These are phyloP conservation scores for Monilinia laxa DNA, from an alignment of 2,329 filamentous ascomycete species.

Conservation along the genomic window DNA sequence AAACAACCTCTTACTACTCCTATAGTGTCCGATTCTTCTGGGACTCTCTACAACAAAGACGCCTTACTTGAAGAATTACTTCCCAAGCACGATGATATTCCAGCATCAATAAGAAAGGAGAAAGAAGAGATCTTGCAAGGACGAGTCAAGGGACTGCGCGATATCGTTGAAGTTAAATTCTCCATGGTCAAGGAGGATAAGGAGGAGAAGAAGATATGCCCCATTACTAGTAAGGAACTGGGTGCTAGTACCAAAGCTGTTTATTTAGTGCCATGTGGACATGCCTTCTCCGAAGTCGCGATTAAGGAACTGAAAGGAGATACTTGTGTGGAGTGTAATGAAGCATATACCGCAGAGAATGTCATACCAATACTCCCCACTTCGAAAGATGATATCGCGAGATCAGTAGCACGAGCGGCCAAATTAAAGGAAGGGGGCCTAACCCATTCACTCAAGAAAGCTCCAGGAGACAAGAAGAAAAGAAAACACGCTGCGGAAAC, in stretches of 20 bases:
- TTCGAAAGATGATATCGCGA: slow-evolving; percentile 66
- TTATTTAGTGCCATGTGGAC: slow-evolving; percentile 91
- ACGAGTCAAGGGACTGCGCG: slow-evolving; percentile 74
- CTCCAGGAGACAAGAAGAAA: slow-evolving; percentile 68
- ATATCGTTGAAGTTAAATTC: slow-evolving; percentile 85
- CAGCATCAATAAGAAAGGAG: slow-evolving; percentile 44
- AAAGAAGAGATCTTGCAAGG: slow-evolving; percentile 61
- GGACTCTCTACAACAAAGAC: slow-evolving; percentile 93
- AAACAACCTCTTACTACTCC: slow-evolving; percentile 64
- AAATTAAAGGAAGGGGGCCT: slow-evolving; percentile 70
- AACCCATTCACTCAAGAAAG: slow-evolving; percentile 87
- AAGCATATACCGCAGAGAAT: slow-evolving; percentile 69
- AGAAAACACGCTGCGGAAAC: slow-evolving; percentile 58
- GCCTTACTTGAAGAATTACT: slow-evolving; percentile 72
- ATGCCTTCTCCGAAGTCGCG: slow-evolving; percentile 86
- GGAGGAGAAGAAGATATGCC: slow-evolving; percentile 71
- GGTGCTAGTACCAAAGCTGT: slow-evolving; percentile 77
- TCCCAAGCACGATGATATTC: slow-evolving; percentile 52
- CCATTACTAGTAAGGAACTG: slow-evolving; percentile 81
- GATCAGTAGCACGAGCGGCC: slow-evolving; percentile 63
- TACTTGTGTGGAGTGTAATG: slow-evolving; percentile 70
- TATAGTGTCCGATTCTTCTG: slow-evolving; percentile 80
- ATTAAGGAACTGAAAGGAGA: slow-evolving; percentile 75
- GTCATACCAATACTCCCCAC: slow-evolving; percentile 80
- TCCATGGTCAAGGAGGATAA: slow-evolving; percentile 47